These are phyloP conservation scores for Chaetomium fimeti DNA, from an alignment of 495 filamentous ascomycete species.

Conservation along the genomic window DNA sequence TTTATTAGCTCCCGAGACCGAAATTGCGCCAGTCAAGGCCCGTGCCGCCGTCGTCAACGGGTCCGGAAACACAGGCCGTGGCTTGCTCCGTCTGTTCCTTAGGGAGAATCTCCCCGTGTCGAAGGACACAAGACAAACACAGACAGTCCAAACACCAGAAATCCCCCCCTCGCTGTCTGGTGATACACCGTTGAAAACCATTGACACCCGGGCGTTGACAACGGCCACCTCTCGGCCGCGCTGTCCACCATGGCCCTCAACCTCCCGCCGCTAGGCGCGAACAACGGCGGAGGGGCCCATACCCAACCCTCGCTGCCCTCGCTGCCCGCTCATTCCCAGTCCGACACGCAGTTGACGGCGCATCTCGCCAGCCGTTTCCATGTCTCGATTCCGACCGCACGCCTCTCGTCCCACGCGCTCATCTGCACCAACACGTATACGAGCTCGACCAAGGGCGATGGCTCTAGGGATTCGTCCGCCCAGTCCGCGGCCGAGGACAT, in stretches of 20 bases:
- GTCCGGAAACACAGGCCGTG: not conserved
- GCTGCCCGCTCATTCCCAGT: slow-evolving; percentile 87
- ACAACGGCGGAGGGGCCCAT: slow-evolving; percentile 61
- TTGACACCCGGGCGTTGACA: slow-evolving; percentile 10
- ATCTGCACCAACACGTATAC: slow-evolving; percentile 92
- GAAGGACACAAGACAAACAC: not conserved
- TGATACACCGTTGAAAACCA: not conserved
- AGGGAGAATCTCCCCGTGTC: not conserved
- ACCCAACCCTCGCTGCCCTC: slow-evolving; percentile 87
- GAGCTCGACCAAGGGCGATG: slow-evolving; percentile 84
- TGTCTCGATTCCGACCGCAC: slow-evolving; percentile 78
- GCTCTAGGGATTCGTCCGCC: slow-evolving; percentile 78
- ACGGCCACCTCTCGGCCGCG: slow-evolving; percentile 28
- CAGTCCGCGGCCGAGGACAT: slow-evolving; percentile 86
- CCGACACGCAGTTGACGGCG: slow-evolving; percentile 91
- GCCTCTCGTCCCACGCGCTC: slow-evolving; percentile 84
- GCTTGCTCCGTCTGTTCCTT: not conserved
- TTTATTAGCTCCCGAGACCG: slow-evolving; percentile 15
- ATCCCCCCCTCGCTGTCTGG: not conserved
- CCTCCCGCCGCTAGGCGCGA: slow-evolving; percentile 43
- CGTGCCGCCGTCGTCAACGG: slow-evolving; percentile 6
- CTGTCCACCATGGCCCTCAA: slow-evolving; percentile 46
- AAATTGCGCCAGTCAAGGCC: slow-evolving; percentile 5
- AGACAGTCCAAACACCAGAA: slow-evolving; percentile 3
- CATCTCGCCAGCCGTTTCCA: slow-evolving; percentile 97